Percentiles rank a stretch among this genome's conserved stretches.
Conservation (phyloP, 2,329 filamentous ascomycete genomes). For the Sporothrix humicola region DNA sequence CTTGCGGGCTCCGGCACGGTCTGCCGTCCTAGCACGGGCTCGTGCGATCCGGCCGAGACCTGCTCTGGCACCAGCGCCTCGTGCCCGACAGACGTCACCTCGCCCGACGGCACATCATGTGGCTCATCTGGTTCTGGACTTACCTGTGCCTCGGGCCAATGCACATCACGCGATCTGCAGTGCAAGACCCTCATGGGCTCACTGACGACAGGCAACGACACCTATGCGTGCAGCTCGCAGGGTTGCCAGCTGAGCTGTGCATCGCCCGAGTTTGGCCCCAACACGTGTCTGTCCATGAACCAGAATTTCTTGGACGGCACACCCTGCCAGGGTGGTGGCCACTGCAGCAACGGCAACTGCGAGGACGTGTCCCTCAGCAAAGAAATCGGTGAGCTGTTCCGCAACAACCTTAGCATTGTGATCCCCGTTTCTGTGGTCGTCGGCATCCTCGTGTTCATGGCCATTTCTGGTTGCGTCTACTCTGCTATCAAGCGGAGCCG, state of each 20-base stretch:
- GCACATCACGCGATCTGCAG: constrained; percentile 88
- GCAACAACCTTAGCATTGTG: constrained; percentile 76
- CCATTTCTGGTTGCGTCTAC: constrained; percentile 70
- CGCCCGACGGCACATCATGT: constrained; percentile 73
- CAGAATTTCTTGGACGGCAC: constrained; percentile 97
- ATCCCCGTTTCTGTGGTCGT: constrained; percentile 78
- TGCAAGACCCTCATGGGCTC: constrained; percentile 84
- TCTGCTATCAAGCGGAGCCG: constrained; percentile 56
- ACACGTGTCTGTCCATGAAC: constrained; percentile 74
- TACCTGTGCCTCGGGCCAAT: constrained; percentile 88
- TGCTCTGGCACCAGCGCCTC: constrained; percentile 74
- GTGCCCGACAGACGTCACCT: constrained; percentile 75
- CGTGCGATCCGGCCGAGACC: constrained; percentile 83
- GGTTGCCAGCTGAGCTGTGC: constrained; percentile 80
- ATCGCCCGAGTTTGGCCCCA: constrained; percentile 68
- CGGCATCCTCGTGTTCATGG: constrained; percentile 73
- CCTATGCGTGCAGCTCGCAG: constrained; percentile 74
- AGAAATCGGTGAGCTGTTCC: constrained; percentile 77
- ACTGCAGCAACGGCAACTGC: constrained; percentile 79
- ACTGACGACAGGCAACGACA: constrained; percentile 74
- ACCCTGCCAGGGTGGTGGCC: constrained; percentile 77
- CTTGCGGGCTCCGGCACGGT: constrained; percentile 71
- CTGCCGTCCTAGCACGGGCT: constrained; percentile 78
- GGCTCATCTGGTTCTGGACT: constrained; percentile 67
- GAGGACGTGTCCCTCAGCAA: constrained; percentile 70